Evolutionary conservation across 2,329 filamentous ascomycete species (phyloP).

Genomic region (Botrytis elliptica): DNA sequence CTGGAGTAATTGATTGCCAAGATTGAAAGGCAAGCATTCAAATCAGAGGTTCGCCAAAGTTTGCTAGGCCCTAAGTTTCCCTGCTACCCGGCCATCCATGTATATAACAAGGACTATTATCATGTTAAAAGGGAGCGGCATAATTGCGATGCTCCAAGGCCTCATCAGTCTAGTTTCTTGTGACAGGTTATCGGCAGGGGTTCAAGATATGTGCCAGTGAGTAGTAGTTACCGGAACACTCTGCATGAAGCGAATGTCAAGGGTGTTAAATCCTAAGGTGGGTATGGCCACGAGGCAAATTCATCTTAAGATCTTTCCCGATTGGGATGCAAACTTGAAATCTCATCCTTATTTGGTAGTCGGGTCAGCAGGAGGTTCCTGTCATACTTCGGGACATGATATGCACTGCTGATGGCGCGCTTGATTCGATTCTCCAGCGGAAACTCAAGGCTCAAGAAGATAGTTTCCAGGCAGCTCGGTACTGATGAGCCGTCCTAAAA

Average conservation of each 20-base stretch:
- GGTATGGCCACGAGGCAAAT: conserved; percentile 22
- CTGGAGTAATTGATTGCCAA: conserved; percentile 37
- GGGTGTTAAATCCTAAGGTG: conserved; percentile 14
- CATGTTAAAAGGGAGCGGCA: not conserved
- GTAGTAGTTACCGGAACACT: conserved; percentile 11
- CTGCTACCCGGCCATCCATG: conserved; percentile 34
- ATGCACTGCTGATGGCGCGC: conserved; percentile 31
- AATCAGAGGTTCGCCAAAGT: conserved; percentile 31
- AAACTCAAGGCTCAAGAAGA: not conserved
- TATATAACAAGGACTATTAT: conserved; percentile 21
- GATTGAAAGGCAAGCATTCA: conserved; percentile 27
- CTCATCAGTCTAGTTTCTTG: conserved; percentile 9
- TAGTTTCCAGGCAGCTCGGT: conserved; percentile 29
- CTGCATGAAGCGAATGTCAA: conserved; percentile 14
- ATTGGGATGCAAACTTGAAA: conserved; percentile 19
- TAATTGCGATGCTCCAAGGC: not conserved
- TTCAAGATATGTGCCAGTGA: conserved; percentile 7
- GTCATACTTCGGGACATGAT: conserved; percentile 31
- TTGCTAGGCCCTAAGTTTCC: conserved; percentile 30
- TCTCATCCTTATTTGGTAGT: conserved; percentile 6
- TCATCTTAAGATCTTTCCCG: conserved; percentile 16
- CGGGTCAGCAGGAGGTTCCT: conserved; percentile 13
- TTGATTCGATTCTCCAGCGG: conserved; percentile 18
- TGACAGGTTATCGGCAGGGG: conserved; percentile 5
- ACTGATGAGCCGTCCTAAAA: conserved; percentile 32